These are phyloP conservation scores for Cladophialophora immunda DNA, from an alignment of 2,329 filamentous ascomycete genomes.

Conservation along the genomic window DNA sequence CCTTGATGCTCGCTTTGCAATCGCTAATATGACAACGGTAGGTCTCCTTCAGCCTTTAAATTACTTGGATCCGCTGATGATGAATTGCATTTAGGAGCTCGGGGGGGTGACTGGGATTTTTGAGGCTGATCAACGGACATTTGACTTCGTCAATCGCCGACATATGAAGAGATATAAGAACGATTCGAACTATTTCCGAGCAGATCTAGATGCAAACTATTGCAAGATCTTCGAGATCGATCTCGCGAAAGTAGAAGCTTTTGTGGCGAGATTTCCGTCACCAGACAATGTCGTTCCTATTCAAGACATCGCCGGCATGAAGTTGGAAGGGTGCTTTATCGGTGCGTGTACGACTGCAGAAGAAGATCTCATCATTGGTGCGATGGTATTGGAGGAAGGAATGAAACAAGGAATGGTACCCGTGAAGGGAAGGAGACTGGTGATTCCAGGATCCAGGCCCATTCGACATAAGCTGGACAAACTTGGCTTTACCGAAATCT, in stretches of 20 bases:
- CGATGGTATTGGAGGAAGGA: slow-evolving; percentile 51
- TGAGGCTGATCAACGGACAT: slow-evolving; percentile 50
- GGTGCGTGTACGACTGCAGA: slow-evolving; percentile 58
- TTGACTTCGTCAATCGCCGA: slow-evolving; percentile 48
- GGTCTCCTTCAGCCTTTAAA: slow-evolving; percentile 2
- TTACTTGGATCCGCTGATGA: no score
- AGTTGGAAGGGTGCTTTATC: slow-evolving; percentile 56
- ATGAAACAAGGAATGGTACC: slow-evolving; percentile 46
- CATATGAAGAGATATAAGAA: slow-evolving; percentile 44
- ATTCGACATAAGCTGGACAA: slow-evolving; percentile 50
- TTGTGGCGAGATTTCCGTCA: slow-evolving; percentile 52
- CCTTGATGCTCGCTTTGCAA: slow-evolving; percentile 57
- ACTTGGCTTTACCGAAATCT: slow-evolving; percentile 49
- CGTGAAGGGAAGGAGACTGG: slow-evolving; percentile 48
- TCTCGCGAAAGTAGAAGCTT: slow-evolving; percentile 49
- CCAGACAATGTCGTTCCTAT: slow-evolving; percentile 57
- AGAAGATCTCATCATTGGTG: slow-evolving; percentile 55
- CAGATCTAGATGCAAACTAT: slow-evolving; percentile 52
- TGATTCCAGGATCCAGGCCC: slow-evolving; percentile 52
- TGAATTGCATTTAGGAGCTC: slow-evolving; percentile 45
- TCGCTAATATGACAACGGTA: slow-evolving; percentile 57
- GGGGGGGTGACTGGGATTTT: slow-evolving; percentile 57
- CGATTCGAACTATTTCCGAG: slow-evolving; percentile 48
- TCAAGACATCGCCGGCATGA: slow-evolving; percentile 43
- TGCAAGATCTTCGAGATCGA: slow-evolving; percentile 49